phyloP scores from a whole-genome alignment of 768 basidiomycete species.

The Kwoniella sp. region DNA sequence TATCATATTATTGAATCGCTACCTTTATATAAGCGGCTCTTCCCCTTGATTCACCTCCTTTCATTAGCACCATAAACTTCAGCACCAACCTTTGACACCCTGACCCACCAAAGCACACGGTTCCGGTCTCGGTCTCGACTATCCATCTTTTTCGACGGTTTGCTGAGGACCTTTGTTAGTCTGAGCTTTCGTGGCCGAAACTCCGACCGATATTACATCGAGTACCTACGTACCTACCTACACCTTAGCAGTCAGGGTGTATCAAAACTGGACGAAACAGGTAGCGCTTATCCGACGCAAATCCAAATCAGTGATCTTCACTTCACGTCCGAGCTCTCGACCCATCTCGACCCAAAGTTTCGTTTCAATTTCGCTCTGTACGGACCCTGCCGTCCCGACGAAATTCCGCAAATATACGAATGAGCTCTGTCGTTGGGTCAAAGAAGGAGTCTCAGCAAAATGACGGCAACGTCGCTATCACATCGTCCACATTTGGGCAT shows the following conservation, averaged over 20 bases:
- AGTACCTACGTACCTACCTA: too few species aligned
- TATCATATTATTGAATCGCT: too few species aligned
- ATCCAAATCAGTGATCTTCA: not conserved
- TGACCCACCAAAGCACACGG: not conserved
- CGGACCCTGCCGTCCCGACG: not conserved
- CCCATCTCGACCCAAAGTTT: not conserved
- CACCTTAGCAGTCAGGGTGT: too few species aligned
- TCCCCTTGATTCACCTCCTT: conserved; percentile 1
- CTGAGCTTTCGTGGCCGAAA: too few species aligned
- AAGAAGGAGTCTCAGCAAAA: not conserved
- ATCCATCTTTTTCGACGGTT: too few species aligned
- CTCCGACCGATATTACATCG: too few species aligned
- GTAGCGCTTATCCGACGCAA: not conserved
- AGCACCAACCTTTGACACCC: not conserved
- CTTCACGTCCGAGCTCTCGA: not conserved
- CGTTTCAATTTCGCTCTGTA: not conserved
- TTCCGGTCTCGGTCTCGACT: not conserved
- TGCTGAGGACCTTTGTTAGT: too few species aligned
- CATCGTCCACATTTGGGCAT: conserved; percentile 7
- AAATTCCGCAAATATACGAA: not conserved
- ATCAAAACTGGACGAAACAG: too few species aligned
- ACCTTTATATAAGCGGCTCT: too few species aligned
- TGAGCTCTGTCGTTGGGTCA: not conserved
- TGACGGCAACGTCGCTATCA: conserved; percentile 9
- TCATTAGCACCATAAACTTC: conserved; percentile 6